phyloP scores from a whole-genome alignment of 371 early-diverging fungal species.

The Umbelopsis sp. region DNA sequence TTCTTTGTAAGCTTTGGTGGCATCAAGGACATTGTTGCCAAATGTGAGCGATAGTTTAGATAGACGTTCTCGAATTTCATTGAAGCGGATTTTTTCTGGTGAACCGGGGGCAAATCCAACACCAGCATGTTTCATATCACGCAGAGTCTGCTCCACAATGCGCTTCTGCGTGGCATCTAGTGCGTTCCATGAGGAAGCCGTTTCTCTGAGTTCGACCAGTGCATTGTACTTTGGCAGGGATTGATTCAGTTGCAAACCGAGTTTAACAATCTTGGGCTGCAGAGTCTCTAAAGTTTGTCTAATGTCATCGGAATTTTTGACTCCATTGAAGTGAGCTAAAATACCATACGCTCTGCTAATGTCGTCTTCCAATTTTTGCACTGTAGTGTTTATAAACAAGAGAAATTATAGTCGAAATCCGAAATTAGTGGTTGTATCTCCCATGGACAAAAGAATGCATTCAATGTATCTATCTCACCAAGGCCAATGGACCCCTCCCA shows the following conservation, averaged over 20 bases:
- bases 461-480: conserved; percentile 31
- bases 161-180: conserved; percentile 61
- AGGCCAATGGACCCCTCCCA: conserved; percentile 67
- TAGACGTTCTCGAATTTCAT: conserved; percentile 59
- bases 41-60: conserved; percentile 61
- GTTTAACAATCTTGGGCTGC: conserved; percentile 55
- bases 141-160: conserved; percentile 58
- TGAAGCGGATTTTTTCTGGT: conserved; percentile 56
- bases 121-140: conserved; percentile 64
- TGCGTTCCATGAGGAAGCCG: conserved; percentile 39
- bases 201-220: conserved; percentile 45
- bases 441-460: neutral
- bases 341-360: conserved; percentile 61
- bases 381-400: conserved; percentile 17
- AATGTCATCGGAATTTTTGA: conserved; percentile 61
- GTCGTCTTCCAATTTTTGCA: conserved; percentile 60
- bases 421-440: neutral
- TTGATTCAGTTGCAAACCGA: conserved; percentile 63
- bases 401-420: too few relatives aligned
- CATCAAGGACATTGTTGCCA: conserved; percentile 65
- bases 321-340: conserved; percentile 62
- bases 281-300: conserved; percentile 55
- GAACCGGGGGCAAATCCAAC: conserved; percentile 60
- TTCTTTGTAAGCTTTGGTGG: conserved; percentile 61
- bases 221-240: conserved; percentile 63